Evolutionary conservation across 2,329 filamentous ascomycete species (phyloP), one percentile per base, ranked within the genome.

Genomic region (Zymoseptoria crescenta): DNA sequence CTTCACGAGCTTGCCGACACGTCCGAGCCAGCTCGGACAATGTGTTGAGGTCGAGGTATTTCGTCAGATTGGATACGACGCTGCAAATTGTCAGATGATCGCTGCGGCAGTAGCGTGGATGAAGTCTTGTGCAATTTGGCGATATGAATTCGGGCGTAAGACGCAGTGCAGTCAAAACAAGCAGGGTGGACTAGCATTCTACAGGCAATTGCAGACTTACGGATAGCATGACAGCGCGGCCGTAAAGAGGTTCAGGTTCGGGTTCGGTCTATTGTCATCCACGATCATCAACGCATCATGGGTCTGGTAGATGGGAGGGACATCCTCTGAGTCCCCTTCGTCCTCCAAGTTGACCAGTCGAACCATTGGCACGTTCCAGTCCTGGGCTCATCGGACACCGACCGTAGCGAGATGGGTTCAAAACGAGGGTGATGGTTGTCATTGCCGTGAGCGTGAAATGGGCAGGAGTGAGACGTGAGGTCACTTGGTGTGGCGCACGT

Each of bases 1-100:
- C 89, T 58, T 81, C 81, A 65, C 89, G 89, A 63, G 96, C 84
- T 69, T 89, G 86, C 55, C 87, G 88, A 73, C 91, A 96, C 57
- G 90, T 91, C 57, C 83, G 84, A 55, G 92, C 89, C 20, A 97
- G 83, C 64, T 87, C 86, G 73, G 96, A 87, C 68, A 96, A 83
- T 13, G 89, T 87, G 73, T 93, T 96, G 55, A 96, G 83, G 72
- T 97, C 93, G 72, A 96, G 84, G 66, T 83, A 82, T 30, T 84
- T 82, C 54, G 89, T 88, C 65, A 96, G 83, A 67, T 87, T 83
- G 64, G 85, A 83, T 67, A 89, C 85, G 70, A 96, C 84, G 68
- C 91, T 96, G 77, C 55, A 53, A 21, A 21, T 29, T 21, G 62
- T 59, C 19, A 65, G 65, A 69, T 68, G 68, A 67, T 68, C 68